Conservation (phyloP, 2,329 filamentous ascomycete genomes). For the Exophiala bonariae region DNA sequence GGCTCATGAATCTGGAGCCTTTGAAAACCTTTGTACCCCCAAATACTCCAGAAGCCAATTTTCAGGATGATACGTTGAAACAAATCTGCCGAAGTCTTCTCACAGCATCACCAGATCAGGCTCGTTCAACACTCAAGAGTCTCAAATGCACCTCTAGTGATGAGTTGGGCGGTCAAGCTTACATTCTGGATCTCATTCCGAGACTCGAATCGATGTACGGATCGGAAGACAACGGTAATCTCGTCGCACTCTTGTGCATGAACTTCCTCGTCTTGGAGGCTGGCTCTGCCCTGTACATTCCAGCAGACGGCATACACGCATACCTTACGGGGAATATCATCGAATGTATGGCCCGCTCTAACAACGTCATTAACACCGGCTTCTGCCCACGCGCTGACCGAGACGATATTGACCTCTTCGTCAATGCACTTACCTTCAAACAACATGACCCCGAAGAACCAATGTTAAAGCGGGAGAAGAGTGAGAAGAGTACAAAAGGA, state of each 20-base stretch:
- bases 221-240: conserved; percentile 62
- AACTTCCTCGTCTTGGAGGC: conserved; percentile 68
- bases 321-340: conserved; percentile 73
- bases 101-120: conserved; percentile 51
- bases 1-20: conserved; percentile 56
- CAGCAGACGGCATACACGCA: conserved; percentile 72
- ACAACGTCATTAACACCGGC: conserved; percentile 73
- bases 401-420: conserved; percentile 65
- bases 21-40: conserved; percentile 55
- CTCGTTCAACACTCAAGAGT: conserved; percentile 54
- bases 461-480: conserved; percentile 51
- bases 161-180: conserved; percentile 51
- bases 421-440: conserved; percentile 62
- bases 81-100: conserved; percentile 58
- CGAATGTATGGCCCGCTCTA: conserved; percentile 74
- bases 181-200: conserved; percentile 65
- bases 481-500: conserved; percentile 55
- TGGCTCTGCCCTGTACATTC: conserved; percentile 69
- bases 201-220: conserved; percentile 66
- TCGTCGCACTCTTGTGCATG: conserved; percentile 72
- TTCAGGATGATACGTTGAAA: conserved; percentile 60
- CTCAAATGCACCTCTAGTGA: conserved; percentile 51
- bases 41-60: conserved; percentile 37
- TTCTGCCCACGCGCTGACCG: conserved; percentile 70
- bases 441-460: conserved; percentile 61